phyloP scores from a whole-genome alignment of 768 basidiomycete species.

The Rhizopogon roseolus region DNA sequence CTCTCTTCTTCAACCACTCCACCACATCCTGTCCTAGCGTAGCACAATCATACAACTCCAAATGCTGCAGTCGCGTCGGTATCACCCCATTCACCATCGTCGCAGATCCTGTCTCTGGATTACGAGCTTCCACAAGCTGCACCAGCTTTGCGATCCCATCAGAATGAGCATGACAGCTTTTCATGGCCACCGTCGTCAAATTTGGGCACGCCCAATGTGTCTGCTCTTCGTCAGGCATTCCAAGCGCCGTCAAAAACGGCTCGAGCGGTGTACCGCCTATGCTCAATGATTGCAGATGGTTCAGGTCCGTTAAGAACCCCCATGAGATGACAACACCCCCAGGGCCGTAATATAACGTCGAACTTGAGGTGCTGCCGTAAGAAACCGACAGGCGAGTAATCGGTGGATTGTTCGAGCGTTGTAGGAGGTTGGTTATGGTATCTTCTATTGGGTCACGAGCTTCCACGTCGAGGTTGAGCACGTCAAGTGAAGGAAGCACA shows the following conservation, averaged over 20 bases:
- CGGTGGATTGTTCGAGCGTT: conserved; percentile 54
- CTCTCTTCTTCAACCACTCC: conserved; percentile 57
- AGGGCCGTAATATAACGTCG: conserved; percentile 53
- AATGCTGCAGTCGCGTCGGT: conserved; percentile 46
- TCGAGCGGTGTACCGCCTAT: conserved; percentile 67
- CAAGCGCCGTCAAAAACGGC: conserved; percentile 53
- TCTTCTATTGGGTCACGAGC: conserved; percentile 74
- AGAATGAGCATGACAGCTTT: conserved; percentile 58
- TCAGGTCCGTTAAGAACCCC: conserved; percentile 59
- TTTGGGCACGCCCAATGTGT: conserved; percentile 61
- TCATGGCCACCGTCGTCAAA: conserved; percentile 55
- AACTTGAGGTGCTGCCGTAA: conserved; percentile 38
- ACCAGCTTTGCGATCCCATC: conserved; percentile 68
- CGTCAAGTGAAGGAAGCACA: conserved; percentile 50
- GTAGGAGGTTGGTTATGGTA: conserved; percentile 53
- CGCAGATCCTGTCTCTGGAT: conserved; percentile 43
- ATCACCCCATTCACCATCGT: conserved; percentile 39
- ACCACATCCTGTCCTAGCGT: conserved; percentile 65
- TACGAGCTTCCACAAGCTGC: conserved; percentile 66
- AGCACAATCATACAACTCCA: conserved; percentile 68
- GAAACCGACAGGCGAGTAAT: conserved; percentile 59
- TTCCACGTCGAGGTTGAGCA: conserved; percentile 66
- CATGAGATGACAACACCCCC: conserved; percentile 60
- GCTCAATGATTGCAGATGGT: conserved; percentile 51
- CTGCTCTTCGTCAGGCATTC: conserved; percentile 55